Percentiles rank a stretch among this genome's conserved stretches.
Evolutionary conservation across 345 rosid species (phyloP).

Genomic region (Moricandia moricandioides): DNA sequence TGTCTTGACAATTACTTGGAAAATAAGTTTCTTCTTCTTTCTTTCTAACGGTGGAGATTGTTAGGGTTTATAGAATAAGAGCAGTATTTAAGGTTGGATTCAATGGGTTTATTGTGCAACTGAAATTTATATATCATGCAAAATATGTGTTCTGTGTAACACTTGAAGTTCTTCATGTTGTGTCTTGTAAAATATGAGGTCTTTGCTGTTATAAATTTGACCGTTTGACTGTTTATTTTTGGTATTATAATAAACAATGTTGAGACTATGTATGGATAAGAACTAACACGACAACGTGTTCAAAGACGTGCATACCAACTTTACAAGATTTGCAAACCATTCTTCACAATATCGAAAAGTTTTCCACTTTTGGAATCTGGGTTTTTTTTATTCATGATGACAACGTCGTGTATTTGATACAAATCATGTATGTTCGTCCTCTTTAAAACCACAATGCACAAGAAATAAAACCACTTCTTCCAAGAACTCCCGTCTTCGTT

Average conservation of each 20-base stretch:
- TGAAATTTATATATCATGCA: not conserved
- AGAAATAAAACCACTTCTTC: conserved; percentile 3
- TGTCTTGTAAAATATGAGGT: not conserved
- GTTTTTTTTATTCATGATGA: not conserved
- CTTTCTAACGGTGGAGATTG: not conserved
- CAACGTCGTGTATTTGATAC: conserved; percentile 5
- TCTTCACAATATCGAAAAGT: conserved; percentile 1
- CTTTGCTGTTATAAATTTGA: conserved; percentile 1
- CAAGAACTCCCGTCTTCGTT: not conserved
- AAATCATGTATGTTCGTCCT: not conserved
- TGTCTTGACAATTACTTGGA: not conserved
- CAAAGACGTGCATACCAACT: conserved; percentile 35
- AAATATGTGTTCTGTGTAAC: conserved; percentile 16
- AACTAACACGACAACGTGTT: conserved; percentile 28
- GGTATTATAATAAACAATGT: not conserved
- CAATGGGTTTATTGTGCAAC: conserved; percentile 31
- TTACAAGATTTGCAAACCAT: conserved; percentile 5
- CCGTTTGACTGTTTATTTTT: not conserved
- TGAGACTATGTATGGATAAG: conserved; percentile 1
- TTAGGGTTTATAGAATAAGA: not conserved
- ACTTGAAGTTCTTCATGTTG: conserved; percentile 31
- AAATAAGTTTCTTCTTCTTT: conserved; percentile 31
- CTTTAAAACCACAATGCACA: conserved; percentile 11
- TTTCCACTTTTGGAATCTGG: conserved; percentile 11
- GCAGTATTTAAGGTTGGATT: conserved; percentile 31